A percentile compares a stretch with the other conserved stretches of the same genome.
Evolutionary conservation across 2,329 filamentous ascomycete species (phyloP).

Genomic region (Cercospora brassicicola): DNA sequence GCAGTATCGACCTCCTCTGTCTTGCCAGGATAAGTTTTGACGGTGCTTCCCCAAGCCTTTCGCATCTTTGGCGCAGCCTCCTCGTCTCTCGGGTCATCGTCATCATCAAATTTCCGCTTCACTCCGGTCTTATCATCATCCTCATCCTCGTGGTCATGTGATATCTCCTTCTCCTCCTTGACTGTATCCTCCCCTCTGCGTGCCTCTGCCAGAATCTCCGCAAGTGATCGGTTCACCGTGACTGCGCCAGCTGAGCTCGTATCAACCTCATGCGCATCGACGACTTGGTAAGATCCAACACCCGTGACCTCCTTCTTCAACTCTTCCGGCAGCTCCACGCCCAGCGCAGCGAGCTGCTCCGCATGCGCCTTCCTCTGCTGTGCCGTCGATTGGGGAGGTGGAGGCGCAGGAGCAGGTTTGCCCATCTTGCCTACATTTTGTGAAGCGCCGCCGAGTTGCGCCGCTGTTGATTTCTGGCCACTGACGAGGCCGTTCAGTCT

Average conservation of each 20-base stretch:
- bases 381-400: conserved; percentile 46
- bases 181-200: conserved; percentile 44
- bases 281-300: conserved; percentile 81
- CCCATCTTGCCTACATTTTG: conserved; percentile 1
- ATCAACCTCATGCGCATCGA: conserved; percentile 51
- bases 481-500: conserved; percentile 76
- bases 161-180: conserved; percentile 36
- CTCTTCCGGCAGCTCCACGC: conserved; percentile 77
- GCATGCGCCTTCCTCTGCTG: conserved; percentile 79
- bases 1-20: conserved; percentile 52
- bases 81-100: conserved; percentile 61
- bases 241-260: conserved; percentile 20
- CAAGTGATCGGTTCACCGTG: conserved; percentile 38
- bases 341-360: conserved; percentile 83
- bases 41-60: conserved; percentile 49
- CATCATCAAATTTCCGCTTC: conserved; percentile 59
- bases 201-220: conserved; percentile 50
- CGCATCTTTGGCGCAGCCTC: conserved; percentile 41
- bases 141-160: not conserved
- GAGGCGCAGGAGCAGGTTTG: conserved; percentile 34
- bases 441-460: conserved; percentile 36
- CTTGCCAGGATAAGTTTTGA: conserved; percentile 48
- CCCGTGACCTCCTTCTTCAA: conserved; percentile 80
- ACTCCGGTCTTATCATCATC: conserved; percentile 36
- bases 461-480: conserved; percentile 40